Conservation (phyloP, 2,329 filamentous ascomycete species). For the Aspergillus floridensis region DNA sequence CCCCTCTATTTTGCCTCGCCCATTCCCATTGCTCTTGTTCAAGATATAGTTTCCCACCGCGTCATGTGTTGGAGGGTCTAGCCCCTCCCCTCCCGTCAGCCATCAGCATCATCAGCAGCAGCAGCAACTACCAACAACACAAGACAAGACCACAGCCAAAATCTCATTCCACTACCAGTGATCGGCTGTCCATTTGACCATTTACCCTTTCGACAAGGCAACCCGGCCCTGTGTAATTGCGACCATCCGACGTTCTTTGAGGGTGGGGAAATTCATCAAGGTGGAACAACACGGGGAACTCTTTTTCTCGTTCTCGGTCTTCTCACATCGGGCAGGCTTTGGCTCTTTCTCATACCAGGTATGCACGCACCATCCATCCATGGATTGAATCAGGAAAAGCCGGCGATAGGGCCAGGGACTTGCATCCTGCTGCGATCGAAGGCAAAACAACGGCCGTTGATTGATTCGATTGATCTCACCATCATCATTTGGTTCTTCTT, state of each 20-base stretch:
- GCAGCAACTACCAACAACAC: not conserved
- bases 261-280: not conserved
- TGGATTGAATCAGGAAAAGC: not conserved
- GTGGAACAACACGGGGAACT: not conserved
- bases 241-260: not conserved
- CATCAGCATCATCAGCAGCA: constrained; percentile 2
- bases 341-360: not conserved
- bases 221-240: not conserved
- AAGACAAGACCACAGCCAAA: not conserved
- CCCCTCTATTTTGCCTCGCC: not conserved
- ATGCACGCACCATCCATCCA: not conserved
- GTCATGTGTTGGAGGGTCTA: constrained; percentile 36
- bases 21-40: constrained; percentile 1
- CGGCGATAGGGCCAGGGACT: not conserved
- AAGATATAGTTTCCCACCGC: constrained; percentile 13
- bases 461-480: not conserved
- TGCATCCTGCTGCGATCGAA: not conserved
- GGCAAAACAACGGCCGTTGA: not conserved
- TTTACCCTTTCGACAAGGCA: not conserved
- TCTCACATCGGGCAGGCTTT: too few relatives aligned
- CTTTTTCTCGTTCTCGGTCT: too few relatives aligned
- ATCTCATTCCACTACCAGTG: not conserved
- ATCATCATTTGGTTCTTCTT: not conserved
- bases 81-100: constrained; percentile 13
- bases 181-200: too few relatives aligned